Percentiles rank a stretch among this genome's conserved stretches.
These are phyloP conservation scores for Plectosphaerella plurivora DNA, from an alignment of 2,329 filamentous ascomycete genomes.

Conservation along the genomic window DNA sequence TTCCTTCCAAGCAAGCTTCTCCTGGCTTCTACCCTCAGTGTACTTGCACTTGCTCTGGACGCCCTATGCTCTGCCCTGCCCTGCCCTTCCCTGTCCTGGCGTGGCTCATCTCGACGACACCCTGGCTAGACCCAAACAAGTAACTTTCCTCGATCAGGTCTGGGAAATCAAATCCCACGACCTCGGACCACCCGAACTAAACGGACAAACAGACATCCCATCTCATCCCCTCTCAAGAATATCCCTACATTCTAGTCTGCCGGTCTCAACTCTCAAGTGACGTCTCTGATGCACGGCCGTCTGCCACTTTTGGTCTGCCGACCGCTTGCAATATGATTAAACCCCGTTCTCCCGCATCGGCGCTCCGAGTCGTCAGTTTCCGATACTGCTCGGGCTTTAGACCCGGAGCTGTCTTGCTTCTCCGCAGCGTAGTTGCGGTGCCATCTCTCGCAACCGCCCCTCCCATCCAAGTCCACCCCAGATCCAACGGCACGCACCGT, in stretches of 20 bases:
- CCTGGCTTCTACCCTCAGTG: too few relatives aligned
- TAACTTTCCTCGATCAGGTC: background rate
- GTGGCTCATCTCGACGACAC: background rate
- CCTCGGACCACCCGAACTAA: background rate
- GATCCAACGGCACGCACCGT: too few relatives aligned
- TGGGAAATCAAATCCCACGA: background rate
- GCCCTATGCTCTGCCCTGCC: background rate
- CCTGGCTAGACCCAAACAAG: background rate
- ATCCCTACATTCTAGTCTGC: too few relatives aligned
- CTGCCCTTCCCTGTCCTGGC: background rate
- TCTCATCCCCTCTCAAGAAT: background rate
- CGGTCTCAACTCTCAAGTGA: background rate
- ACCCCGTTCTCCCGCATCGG: too few relatives aligned
- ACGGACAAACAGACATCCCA: background rate
- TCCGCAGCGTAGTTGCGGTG: too few relatives aligned
- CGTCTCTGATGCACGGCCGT: background rate
- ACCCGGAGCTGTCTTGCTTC: too few relatives aligned
- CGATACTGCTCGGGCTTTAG: too few relatives aligned
- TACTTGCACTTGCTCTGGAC: background rate
- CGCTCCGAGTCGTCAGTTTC: too few relatives aligned
- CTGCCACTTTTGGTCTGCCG: background rate
- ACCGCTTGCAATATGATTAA: too few relatives aligned
- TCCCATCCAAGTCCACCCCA: too few relatives aligned
- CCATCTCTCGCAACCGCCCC: too few relatives aligned
- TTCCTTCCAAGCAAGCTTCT: too few relatives aligned